Percentiles rank a stretch among this genome's conserved stretches.
phyloP scores from a whole-genome alignment of 805 yeast species.

The Kodamaea nitidulidarum region DNA sequence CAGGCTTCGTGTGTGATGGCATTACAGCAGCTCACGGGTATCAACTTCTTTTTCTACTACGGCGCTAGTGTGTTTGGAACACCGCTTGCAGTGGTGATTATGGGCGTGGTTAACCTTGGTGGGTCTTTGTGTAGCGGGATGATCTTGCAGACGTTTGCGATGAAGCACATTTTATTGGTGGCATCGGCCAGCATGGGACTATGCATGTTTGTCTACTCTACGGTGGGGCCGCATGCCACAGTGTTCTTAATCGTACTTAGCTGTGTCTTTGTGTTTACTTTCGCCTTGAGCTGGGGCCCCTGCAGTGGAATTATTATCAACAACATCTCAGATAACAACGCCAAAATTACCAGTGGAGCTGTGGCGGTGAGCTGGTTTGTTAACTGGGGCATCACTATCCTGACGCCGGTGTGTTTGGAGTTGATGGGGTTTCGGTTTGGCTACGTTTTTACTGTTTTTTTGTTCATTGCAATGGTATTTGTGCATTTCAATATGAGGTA shows the following conservation, averaged over 20 bases:
- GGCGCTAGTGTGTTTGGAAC: constrained; percentile 21
- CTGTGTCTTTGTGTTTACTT: constrained; percentile 18
- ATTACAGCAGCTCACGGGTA: constrained; percentile 35
- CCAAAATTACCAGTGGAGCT: constrained; percentile 17
- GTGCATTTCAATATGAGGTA: neutral
- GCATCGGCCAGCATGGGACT: constrained; percentile 15
- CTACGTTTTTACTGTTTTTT: constrained; percentile 13
- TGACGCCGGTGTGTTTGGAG: constrained; percentile 20
- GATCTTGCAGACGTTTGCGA: constrained; percentile 13
- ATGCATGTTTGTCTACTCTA: constrained; percentile 15
- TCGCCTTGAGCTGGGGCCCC: constrained; percentile 33
- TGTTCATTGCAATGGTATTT: neutral
- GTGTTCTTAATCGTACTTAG: constrained; percentile 15
- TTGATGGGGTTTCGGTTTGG: constrained; percentile 19
- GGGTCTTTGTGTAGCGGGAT: constrained; percentile 18
- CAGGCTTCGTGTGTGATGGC: constrained; percentile 23
- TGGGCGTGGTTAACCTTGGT: constrained; percentile 19
- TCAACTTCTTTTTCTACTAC: constrained; percentile 31
- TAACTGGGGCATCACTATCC: constrained; percentile 20
- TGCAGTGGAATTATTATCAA: constrained; percentile 23
- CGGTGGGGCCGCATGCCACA: constrained; percentile 10
- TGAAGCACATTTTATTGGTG: constrained; percentile 12
- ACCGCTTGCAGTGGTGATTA: constrained; percentile 13
- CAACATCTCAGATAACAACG: constrained; percentile 20
- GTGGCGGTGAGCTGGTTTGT: constrained; percentile 20